Evolutionary conservation across 2,329 filamentous ascomycete genomes (phyloP).

Genomic region (Zymoseptoria pseudotritici): DNA sequence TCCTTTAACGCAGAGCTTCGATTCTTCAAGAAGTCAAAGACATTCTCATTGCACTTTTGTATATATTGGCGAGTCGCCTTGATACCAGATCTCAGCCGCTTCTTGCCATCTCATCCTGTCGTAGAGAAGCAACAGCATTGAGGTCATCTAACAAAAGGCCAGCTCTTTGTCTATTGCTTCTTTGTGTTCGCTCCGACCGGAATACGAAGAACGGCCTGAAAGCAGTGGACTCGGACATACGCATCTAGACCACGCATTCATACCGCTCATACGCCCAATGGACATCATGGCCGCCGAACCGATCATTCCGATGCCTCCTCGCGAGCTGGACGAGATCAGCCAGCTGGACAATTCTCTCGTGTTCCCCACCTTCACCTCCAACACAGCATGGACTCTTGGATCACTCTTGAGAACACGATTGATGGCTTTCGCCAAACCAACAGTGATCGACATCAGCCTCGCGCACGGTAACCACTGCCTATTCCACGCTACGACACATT

Average conservation of each 20-base stretch:
- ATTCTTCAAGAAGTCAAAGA: background rate
- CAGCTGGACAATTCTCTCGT: slow-evolving; percentile 37
- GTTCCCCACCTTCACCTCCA: slow-evolving; percentile 53
- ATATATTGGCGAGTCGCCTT: background rate
- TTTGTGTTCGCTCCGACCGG: background rate
- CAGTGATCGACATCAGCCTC: slow-evolving; percentile 59
- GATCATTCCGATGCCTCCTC: slow-evolving; percentile 22
- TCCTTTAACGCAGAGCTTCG: too few species aligned
- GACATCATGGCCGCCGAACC: slow-evolving; percentile 19
- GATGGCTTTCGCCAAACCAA: slow-evolving; percentile 46
- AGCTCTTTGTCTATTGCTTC: background rate
- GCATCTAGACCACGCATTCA: background rate
- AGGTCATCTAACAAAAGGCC: background rate
- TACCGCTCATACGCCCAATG: background rate
- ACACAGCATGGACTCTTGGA: slow-evolving; percentile 60
- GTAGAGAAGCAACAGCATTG: background rate
- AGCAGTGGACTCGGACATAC: background rate
- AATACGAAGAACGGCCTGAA: background rate
- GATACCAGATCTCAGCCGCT: background rate
- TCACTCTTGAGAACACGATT: slow-evolving; percentile 58
- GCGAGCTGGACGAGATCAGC: slow-evolving; percentile 34
- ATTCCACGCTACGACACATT: slow-evolving; percentile 62
- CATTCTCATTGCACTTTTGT: background rate
- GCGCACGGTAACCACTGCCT: slow-evolving; percentile 45
- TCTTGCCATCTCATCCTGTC: background rate